These are phyloP conservation scores for Naganishia onofrii DNA, from an alignment of 768 basidiomycete species.

Conservation along the genomic window DNA sequence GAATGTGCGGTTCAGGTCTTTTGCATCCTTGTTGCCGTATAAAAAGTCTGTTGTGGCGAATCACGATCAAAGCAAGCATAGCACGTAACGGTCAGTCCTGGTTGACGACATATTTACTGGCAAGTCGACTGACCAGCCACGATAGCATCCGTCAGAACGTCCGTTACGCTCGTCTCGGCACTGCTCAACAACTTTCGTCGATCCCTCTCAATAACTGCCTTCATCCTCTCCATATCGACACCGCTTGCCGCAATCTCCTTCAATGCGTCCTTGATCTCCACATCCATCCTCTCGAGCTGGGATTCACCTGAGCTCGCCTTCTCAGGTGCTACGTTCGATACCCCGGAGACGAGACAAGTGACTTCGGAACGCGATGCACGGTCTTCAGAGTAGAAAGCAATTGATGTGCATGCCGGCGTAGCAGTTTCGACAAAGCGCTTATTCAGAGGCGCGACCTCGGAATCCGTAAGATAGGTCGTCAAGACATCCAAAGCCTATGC, in stretches of 20 bases:
- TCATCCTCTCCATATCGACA: conserved; percentile 86
- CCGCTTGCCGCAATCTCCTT: conserved; percentile 68
- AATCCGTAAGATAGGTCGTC: conserved; percentile 79
- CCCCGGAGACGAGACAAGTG: conserved; percentile 73
- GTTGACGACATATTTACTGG: neutral
- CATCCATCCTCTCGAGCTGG: conserved; percentile 69
- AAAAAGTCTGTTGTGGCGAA: conserved; percentile 62
- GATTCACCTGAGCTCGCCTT: conserved; percentile 50
- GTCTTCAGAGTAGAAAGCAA: conserved; percentile 76
- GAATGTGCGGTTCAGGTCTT: conserved; percentile 68
- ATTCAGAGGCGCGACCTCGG: conserved; percentile 54
- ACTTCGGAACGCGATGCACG: conserved; percentile 71
- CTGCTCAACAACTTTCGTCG: conserved; percentile 66
- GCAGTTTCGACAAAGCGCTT: conserved; percentile 92
- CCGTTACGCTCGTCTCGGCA: conserved; percentile 46
- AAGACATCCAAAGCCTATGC: conserved; percentile 76
- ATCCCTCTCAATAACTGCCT: conserved; percentile 77
- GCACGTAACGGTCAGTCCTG: neutral
- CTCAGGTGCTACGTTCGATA: conserved; percentile 58
- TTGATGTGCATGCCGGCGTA: conserved; percentile 73
- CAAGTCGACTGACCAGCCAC: conserved; percentile 41
- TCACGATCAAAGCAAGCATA: neutral
- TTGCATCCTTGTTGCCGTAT: conserved; percentile 79
- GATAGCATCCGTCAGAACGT: conserved; percentile 42
- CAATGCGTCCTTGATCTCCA: conserved; percentile 67